Evolutionary conservation across 1,284 basidiomycete genomes (phyloP), one percentile per base, ranked within the genome.

Genomic region (Ganoderma resinaceum): DNA sequence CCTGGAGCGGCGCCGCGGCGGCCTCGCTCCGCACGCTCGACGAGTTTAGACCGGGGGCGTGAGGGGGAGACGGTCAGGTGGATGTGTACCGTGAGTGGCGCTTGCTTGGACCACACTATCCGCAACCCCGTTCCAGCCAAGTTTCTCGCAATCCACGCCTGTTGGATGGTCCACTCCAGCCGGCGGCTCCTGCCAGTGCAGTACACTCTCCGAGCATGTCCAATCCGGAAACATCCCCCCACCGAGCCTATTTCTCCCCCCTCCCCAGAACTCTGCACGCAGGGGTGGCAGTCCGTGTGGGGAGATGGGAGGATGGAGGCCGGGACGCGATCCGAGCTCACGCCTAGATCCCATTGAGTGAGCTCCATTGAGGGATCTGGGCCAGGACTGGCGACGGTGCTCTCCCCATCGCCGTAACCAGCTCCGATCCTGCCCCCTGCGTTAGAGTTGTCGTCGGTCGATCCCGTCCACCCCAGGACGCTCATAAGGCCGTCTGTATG

Each of bases 311-410:
- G 16, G 18, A 37, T 58, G n/a, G 33, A n/a, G 33, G 9, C 55
- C 55, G 55, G 55, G n/a, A 20, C 55, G 31, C 55, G 55, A 58
- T 58, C 55, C 55, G 55, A 58, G 55, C 20, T n/a, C 33, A 37
- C 55, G 33, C 37, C 55, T 37, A 23, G 55, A 58, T 37, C 33
- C 33, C n/a, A 11, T 14, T 49, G 46, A 4, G 23, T 3, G 11
- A 26, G 46, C 23, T 49, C 46, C 46, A 20, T 4, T 42, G 16
- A 20, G 40, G 40, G 40, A 42, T 42, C 40, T 42, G 37, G 49
- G 8, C 23, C 20, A 3, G n/a, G 26, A 29, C 52, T 53, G 40
- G 40, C 40, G 40, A 18, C 9, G 33, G 33, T 58, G 12, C 55
- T 31, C 7, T 20, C 31, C 18, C 55, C 20, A 12, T 18, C 55